Evolutionary conservation across 2,329 filamentous ascomycete species (phyloP), one percentile per base, ranked within the genome.

Genomic region (Penicillium paneum): DNA sequence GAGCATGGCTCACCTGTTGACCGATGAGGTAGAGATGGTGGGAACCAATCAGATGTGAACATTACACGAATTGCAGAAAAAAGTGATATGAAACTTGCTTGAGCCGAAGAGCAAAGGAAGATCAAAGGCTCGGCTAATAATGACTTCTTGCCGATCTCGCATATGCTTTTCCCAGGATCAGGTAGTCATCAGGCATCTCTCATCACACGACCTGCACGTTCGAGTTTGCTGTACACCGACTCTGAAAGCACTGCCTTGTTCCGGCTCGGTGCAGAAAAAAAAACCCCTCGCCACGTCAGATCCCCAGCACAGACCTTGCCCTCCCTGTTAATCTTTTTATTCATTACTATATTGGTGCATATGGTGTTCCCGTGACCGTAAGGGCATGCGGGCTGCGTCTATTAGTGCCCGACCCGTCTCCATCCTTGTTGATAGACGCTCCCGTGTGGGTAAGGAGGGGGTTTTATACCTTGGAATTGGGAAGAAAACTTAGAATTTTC

Each of bases 361-460:
- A 57, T 56, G 50, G 46, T 58, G 60, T 61, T 67, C 65, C 64
- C 64, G 64, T 67, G 65, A 67, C 60, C 46, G 47, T 53, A 43
- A 35, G 19, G 45, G 49, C 63, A 64, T 67, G 64, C 65, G 63
- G 63, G 61, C 58, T 55, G 63, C 63, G 63, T 42, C 62, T 65
- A 64, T 65, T 64, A 65, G 64, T 65, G 62, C 61, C 60, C 59
- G 60, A 63, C 57, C 38, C 46, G 57, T 58, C 57, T 58, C 56
- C 63, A 65, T 62, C 60, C 60, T 32, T 62, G 57, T 26, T 60
- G 62, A 60, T 65, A 64, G 62, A 62, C 63, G 63, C 61, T 64
- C 56, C 62, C 57, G 60, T 61, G 63, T 62, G 63, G 63, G 43
- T 64, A 57, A 60, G 21, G 42, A 46, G 44, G 52, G 52, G 46